Evolutionary conservation across 495 filamentous ascomycete genomes (phyloP), one percentile per base, ranked within the genome.

Genomic region (Penicillium turbatum): DNA sequence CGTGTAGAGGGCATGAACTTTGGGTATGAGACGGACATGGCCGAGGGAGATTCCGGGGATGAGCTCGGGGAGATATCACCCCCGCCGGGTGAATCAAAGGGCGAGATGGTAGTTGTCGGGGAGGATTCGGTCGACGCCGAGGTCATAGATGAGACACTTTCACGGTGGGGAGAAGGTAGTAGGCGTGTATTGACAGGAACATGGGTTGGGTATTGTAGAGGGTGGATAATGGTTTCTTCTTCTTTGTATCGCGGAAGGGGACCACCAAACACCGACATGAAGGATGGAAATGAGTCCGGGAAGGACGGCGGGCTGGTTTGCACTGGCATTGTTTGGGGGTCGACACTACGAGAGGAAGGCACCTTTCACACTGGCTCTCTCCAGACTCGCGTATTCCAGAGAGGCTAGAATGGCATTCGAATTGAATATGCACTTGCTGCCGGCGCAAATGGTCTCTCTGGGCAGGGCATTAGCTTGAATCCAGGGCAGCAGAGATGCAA

Each of bases 21-120:
- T 5, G 67, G 63, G 47, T 75, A 77, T 3, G 71, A 64, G 35
- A 72, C 38, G 1, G 72, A 65, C 67, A 77, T 70, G 2, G 87
- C 83, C 16, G 86, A 79, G 9, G 89, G 87, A 8, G 92, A 92
- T 67, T 96, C 90, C 13, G 92, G 89, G 2, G 92, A 96, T 2
- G 93, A 93, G 78, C 86, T 88, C 6, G 92, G 90, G 5, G 93
- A 96, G 8, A 89, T 84, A 53, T 96, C 92, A n/a, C 90, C 89
- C 24, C 89, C 79, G 15, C 88, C 88, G 13, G 87, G 87, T 8
- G 91, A 92, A 64, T 92, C 93, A 38, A 92, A 87, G 11, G 90
- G 96, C 12, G 91, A 96, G n/a, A 92, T 81, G 1, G 92, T 96
- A 2, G 90, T 97, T 15, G 93, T 97, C 0, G 93, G 93, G 16